phyloP scores from a whole-genome alignment of 495 filamentous ascomycete species.

The Massariosphaeria phaeospora region DNA sequence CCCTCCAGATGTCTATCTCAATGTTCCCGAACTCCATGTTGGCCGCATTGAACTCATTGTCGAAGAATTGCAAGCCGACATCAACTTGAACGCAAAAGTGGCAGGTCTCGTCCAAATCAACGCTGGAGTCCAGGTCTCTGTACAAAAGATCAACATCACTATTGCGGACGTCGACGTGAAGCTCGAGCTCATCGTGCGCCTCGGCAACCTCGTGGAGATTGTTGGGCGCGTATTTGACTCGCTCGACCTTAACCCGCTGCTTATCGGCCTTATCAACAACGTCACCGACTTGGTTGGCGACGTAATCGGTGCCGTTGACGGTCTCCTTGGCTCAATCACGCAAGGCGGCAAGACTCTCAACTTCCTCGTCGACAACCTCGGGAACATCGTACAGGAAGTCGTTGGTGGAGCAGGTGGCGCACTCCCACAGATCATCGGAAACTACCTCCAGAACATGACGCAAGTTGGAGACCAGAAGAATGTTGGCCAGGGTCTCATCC shows the following conservation, averaged over 20 bases:
- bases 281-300: constrained; percentile 47
- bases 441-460: constrained; percentile 55
- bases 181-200: constrained; percentile 52
- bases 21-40: constrained; percentile 51
- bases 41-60: constrained; percentile 53
- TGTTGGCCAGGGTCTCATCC: constrained; percentile 47
- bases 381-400: constrained; percentile 55
- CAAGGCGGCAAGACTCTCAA: constrained; percentile 49
- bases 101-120: constrained; percentile 53
- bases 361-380: constrained; percentile 56
- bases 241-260: constrained; percentile 53
- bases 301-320: constrained; percentile 52
- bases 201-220: constrained; percentile 54
- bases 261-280: constrained; percentile 51
- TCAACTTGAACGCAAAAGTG: constrained; percentile 54
- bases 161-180: constrained; percentile 53
- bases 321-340: constrained; percentile 50
- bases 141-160: constrained; percentile 55
- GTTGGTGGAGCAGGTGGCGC: constrained; percentile 40
- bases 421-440: constrained; percentile 50
- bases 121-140: constrained; percentile 49
- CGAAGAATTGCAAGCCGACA: constrained; percentile 50
- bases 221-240: constrained; percentile 54
- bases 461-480: constrained; percentile 45
- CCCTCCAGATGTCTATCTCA: constrained; percentile 52